Evolutionary conservation across 495 filamentous ascomycete species (phyloP).

Genomic region (Aspergillus mulundensis): DNA sequence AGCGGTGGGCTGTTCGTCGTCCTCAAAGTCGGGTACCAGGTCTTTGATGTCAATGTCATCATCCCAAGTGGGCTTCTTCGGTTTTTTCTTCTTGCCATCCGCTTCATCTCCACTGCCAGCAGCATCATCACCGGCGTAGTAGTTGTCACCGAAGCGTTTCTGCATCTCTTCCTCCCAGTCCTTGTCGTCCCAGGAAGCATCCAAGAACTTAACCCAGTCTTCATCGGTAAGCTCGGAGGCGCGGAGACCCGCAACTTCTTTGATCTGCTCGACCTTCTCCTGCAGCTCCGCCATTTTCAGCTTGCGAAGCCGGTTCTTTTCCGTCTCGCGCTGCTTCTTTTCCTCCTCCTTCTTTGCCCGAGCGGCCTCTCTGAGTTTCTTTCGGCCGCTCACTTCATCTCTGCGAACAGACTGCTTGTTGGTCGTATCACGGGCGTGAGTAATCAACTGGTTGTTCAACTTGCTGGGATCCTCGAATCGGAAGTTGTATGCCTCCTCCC

Average conservation of each 20-base stretch:
- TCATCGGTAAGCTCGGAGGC: slow-evolving; percentile 63
- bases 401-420: slow-evolving; percentile 76
- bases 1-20: slow-evolving; percentile 54
- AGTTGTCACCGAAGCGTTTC: slow-evolving; percentile 78
- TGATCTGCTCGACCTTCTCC: slow-evolving; percentile 75
- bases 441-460: slow-evolving; percentile 76
- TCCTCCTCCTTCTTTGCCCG: slow-evolving; percentile 72
- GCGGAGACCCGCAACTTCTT: slow-evolving; percentile 75
- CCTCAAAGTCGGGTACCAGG: slow-evolving; percentile 77
- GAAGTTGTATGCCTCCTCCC: slow-evolving; percentile 93
- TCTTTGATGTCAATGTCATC: slow-evolving; percentile 97
- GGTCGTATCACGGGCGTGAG: slow-evolving; percentile 81
- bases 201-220: slow-evolving; percentile 76
- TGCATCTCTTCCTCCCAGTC: slow-evolving; percentile 87
- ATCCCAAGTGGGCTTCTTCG: slow-evolving; percentile 92
- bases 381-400: slow-evolving; percentile 70
- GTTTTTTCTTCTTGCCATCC: slow-evolving; percentile 50
- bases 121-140: slow-evolving; percentile 66
- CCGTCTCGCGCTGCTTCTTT: slow-evolving; percentile 69
- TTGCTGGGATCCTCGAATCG: slow-evolving; percentile 88
- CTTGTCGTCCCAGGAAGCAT: slow-evolving; percentile 79
- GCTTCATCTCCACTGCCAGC: slow-evolving; percentile 42
- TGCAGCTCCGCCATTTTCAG: slow-evolving; percentile 86
- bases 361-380: slow-evolving; percentile 72
- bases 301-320: slow-evolving; percentile 77